Evolutionary conservation across 2,329 filamentous ascomycete genomes (phyloP).

Genomic region (Xenoacremonium recifei): DNA sequence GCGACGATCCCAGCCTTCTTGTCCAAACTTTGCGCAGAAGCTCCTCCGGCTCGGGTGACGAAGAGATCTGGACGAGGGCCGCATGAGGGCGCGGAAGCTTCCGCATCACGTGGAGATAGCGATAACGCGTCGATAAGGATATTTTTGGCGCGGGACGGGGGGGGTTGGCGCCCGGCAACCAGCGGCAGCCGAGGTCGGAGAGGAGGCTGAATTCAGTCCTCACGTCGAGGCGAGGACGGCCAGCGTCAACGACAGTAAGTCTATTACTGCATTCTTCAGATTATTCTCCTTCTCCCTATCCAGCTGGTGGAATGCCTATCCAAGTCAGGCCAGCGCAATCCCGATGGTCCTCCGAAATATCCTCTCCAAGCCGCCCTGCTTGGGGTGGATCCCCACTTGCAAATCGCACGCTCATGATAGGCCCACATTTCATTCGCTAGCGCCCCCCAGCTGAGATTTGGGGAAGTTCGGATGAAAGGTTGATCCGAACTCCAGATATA

Average conservation of each 20-base stretch:
- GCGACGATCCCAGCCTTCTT: conserved; percentile 21
- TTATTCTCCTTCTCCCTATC: background rate
- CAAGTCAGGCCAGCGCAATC: too few relatives aligned
- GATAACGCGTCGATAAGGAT: conserved; percentile 1
- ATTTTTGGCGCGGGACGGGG: conserved; percentile 19
- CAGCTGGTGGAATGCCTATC: background rate
- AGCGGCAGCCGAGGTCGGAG: too few relatives aligned
- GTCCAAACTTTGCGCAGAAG: conserved; percentile 37
- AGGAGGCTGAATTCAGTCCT: too few relatives aligned
- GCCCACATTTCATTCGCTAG: conserved; percentile 16
- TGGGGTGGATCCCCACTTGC: conserved; percentile 16
- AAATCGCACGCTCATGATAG: conserved; percentile 22
- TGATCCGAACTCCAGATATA: background rate
- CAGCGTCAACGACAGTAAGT: too few relatives aligned
- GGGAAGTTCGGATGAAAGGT: background rate
- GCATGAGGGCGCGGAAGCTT: conserved; percentile 26
- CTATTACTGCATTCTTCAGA: background rate
- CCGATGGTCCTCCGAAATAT: too few relatives aligned
- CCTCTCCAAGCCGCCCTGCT: too few relatives aligned
- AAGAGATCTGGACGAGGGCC: conserved; percentile 32
- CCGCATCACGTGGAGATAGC: conserved; percentile 37
- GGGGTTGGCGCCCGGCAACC: conserved; percentile 8
- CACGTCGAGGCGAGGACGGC: too few relatives aligned
- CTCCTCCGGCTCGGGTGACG: conserved; percentile 34
- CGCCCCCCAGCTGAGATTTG: conserved; percentile 1